These are phyloP conservation scores for Colletotrichum phormii DNA, from an alignment of 2,329 filamentous ascomycete species.

Conservation along the genomic window DNA sequence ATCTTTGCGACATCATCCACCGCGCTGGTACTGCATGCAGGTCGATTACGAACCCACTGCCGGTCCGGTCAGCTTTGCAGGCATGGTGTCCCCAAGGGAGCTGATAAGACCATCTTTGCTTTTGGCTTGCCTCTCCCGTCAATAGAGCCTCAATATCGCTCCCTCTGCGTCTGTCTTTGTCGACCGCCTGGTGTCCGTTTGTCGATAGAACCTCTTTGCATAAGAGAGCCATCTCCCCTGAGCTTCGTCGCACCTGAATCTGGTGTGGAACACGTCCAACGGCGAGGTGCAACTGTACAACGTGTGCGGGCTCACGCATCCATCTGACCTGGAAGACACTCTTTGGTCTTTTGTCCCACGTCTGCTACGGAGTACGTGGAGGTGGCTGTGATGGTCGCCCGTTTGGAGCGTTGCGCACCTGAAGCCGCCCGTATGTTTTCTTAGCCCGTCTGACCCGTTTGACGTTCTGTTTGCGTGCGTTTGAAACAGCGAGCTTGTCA, in stretches of 20 bases:
- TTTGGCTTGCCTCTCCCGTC: not conserved
- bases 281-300: slow-evolving; percentile 15
- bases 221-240: not conserved
- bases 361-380: not conserved
- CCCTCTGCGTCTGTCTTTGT: not conserved
- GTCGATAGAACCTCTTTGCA: not conserved
- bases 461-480: slow-evolving; percentile 30
- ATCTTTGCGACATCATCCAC: slow-evolving; percentile 32
- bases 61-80: slow-evolving; percentile 23
- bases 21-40: slow-evolving; percentile 31
- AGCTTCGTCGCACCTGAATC: slow-evolving; percentile 26
- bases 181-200: too few species aligned
- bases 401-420: slow-evolving; percentile 31
- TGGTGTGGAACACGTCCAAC: slow-evolving; percentile 22
- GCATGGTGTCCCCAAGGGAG: slow-evolving; percentile 21
- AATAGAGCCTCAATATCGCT: slow-evolving; percentile 24
- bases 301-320: slow-evolving; percentile 8
- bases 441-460: slow-evolving; percentile 30
- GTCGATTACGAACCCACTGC: slow-evolving; percentile 26
- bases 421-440: slow-evolving; percentile 18
- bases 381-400: slow-evolving; percentile 30
- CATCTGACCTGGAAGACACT: slow-evolving; percentile 8
- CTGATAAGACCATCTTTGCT: not conserved
- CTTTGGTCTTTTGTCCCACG: not conserved
- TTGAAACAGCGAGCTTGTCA: slow-evolving; percentile 31